These are phyloP conservation scores for Flueggea neowawraea DNA, from an alignment of 441 rosid genomes.

Conservation along the genomic window DNA sequence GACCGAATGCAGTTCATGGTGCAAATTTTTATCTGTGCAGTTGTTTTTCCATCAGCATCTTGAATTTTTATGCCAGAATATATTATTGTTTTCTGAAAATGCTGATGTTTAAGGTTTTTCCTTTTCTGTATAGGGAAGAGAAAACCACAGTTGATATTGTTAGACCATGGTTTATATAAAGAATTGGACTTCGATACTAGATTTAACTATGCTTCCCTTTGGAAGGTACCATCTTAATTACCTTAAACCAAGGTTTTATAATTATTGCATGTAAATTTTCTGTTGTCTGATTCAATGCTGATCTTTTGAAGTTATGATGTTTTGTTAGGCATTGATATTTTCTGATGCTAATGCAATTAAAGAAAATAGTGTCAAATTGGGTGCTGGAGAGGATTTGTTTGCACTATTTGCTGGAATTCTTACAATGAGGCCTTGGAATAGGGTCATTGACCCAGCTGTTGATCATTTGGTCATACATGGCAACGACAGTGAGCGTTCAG, in stretches of 20 bases:
- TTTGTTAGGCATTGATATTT: conserved; percentile 62
- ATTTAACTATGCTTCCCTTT: conserved; percentile 84
- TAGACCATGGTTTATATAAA: conserved; percentile 93
- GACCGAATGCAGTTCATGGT: too few species aligned
- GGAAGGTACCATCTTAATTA: conserved; percentile 54
- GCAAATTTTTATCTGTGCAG: not conserved
- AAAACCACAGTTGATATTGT: conserved; percentile 85
- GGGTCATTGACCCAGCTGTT: conserved; percentile 67
- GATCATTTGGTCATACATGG: conserved; percentile 92
- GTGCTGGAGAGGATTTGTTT: conserved; percentile 93
- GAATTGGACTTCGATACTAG: conserved; percentile 79
- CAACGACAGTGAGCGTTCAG: conserved; percentile 61
- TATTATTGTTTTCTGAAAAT: conserved; percentile 2
- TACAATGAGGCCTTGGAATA: conserved; percentile 97
- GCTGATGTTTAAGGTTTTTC: conserved; percentile 4
- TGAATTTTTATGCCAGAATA: not conserved
- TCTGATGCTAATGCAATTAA: conserved; percentile 83
- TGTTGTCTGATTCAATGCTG: not conserved
- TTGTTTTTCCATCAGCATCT: not conserved
- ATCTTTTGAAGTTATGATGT: conserved; percentile 11
- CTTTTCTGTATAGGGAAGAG: conserved; percentile 41
- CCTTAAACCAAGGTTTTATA: conserved; percentile 5
- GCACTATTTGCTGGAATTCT: conserved; percentile 82
- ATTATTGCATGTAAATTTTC: conserved; percentile 7
- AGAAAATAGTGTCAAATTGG: conserved; percentile 75